Evolutionary conservation across 106 monocot genomes (phyloP).

Genomic region (Dactylorhiza incarnata): DNA sequence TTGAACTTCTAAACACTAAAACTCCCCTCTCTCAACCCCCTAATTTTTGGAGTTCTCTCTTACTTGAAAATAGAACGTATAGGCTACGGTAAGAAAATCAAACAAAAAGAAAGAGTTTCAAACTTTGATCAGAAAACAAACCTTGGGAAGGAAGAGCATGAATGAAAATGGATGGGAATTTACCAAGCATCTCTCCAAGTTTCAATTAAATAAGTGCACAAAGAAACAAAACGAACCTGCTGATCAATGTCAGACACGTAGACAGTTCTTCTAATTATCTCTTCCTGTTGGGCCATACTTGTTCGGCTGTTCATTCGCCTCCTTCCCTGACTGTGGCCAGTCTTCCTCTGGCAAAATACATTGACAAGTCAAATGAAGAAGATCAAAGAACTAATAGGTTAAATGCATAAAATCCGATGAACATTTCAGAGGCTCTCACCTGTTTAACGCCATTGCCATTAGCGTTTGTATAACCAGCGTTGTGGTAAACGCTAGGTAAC

Average conservation of each 20-base stretch:
- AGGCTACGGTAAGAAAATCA: not conserved
- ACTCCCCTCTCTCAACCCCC: too few relatives aligned
- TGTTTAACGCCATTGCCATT: slow-evolving; percentile 8
- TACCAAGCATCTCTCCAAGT: too few relatives aligned
- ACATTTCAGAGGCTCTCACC: slow-evolving; percentile 9
- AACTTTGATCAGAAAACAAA: not conserved
- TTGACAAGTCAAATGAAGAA: slow-evolving; percentile 8
- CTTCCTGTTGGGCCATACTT: slow-evolving; percentile 74
- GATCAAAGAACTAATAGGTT: not conserved
- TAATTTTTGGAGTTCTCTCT: too few relatives aligned
- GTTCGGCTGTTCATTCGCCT: slow-evolving; percentile 66
- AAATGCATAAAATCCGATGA: not conserved
- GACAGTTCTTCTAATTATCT: slow-evolving; percentile 76
- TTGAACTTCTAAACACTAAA: too few relatives aligned
- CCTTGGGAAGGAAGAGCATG: not conserved
- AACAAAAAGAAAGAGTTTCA: not conserved
- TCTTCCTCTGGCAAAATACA: slow-evolving; percentile 34
- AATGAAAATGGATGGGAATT: not conserved
- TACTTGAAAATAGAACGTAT: too few relatives aligned
- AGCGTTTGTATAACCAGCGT: slow-evolving; percentile 7
- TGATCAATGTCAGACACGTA: slow-evolving; percentile 97
- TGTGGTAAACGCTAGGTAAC: slow-evolving; percentile 10
- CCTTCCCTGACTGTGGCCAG: slow-evolving; percentile 39
- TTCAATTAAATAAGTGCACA: not conserved
- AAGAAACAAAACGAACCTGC: slow-evolving; percentile 39